These are phyloP conservation scores for Talaromyces thailandensis DNA, from an alignment of 495 filamentous ascomycete species.

Conservation along the genomic window DNA sequence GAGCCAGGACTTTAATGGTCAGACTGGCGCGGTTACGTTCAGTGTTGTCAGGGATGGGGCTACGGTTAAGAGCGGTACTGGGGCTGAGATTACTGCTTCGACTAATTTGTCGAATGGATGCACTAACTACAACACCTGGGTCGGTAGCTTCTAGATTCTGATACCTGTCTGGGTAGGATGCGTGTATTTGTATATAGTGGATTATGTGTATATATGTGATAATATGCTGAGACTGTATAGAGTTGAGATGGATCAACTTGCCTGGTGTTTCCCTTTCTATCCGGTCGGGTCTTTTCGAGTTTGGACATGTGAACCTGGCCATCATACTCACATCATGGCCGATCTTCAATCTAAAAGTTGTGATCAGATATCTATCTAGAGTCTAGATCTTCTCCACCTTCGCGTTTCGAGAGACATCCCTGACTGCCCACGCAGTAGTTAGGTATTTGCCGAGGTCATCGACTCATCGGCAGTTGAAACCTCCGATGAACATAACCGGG, in stretches of 20 bases:
- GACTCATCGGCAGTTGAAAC: neutral
- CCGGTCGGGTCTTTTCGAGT: too few species aligned
- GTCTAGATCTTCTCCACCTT: neutral
- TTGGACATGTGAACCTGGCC: neutral
- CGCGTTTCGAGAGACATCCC: neutral
- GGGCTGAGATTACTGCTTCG: constrained; percentile 33
- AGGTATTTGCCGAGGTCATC: neutral
- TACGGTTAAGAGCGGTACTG: constrained; percentile 21
- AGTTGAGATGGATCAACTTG: too few species aligned
- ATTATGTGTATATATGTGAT: neutral
- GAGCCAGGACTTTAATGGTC: constrained; percentile 36
- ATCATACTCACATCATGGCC: neutral
- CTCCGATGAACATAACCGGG: neutral
- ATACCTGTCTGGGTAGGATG: neutral
- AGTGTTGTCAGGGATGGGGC: constrained; percentile 33
- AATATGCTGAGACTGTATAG: too few species aligned
- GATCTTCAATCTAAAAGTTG: neutral
- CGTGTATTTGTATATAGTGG: neutral
- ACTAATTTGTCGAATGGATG: constrained; percentile 2
- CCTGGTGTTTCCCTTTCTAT: too few species aligned
- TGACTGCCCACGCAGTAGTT: neutral
- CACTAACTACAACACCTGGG: constrained; percentile 7
- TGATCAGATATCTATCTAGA: neutral
- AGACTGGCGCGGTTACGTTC: constrained; percentile 43
- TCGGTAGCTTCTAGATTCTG: constrained; percentile 3